These are phyloP conservation scores for Hypoxylon intermedium DNA, from an alignment of 495 filamentous ascomycete species.

Conservation along the genomic window DNA sequence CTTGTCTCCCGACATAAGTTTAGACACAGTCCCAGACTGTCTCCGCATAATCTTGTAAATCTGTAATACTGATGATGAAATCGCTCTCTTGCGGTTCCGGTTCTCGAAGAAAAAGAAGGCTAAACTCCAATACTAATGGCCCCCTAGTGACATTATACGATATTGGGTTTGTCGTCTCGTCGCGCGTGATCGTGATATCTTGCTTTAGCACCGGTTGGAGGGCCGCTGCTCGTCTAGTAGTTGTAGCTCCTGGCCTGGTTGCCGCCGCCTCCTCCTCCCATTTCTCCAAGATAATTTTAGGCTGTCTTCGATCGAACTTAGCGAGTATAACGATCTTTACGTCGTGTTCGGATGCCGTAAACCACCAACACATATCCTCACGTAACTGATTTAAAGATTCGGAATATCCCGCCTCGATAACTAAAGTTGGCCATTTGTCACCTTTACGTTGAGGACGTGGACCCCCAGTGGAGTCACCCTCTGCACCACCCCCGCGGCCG, in stretches of 20 bases:
- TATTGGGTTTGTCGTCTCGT: slow-evolving; percentile 20
- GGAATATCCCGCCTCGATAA: slow-evolving; percentile 44
- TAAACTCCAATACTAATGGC: slow-evolving; percentile 31
- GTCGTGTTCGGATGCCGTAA: slow-evolving; percentile 39
- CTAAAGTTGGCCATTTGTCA: slow-evolving; percentile 42
- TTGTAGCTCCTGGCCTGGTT: slow-evolving; percentile 6
- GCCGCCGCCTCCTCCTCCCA: slow-evolving; percentile 35
- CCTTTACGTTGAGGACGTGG: slow-evolving; percentile 24
- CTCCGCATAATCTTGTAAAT: slow-evolving; percentile 30
- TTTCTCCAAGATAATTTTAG: slow-evolving; percentile 37
- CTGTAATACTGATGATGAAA: slow-evolving; percentile 22
- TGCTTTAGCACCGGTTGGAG: slow-evolving; percentile 13
- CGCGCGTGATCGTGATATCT: slow-evolving; percentile 21
- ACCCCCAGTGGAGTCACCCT: slow-evolving; percentile 2
- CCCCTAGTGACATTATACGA: slow-evolving; percentile 39
- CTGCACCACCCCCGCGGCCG: neutral
- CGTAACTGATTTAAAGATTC: slow-evolving; percentile 36
- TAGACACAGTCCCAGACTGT: slow-evolving; percentile 7
- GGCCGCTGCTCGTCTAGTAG: slow-evolving; percentile 2
- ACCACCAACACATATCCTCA: slow-evolving; percentile 44
- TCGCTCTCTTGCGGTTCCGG: slow-evolving; percentile 18
- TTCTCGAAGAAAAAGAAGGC: slow-evolving; percentile 31
- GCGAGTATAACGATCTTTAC: slow-evolving; percentile 43
- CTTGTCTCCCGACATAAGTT: too few relatives aligned
- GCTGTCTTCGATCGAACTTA: slow-evolving; percentile 22